Evolutionary conservation across 2,329 filamentous ascomycete genomes (phyloP).

Genomic region (Fonsecaea multimorphosa): DNA sequence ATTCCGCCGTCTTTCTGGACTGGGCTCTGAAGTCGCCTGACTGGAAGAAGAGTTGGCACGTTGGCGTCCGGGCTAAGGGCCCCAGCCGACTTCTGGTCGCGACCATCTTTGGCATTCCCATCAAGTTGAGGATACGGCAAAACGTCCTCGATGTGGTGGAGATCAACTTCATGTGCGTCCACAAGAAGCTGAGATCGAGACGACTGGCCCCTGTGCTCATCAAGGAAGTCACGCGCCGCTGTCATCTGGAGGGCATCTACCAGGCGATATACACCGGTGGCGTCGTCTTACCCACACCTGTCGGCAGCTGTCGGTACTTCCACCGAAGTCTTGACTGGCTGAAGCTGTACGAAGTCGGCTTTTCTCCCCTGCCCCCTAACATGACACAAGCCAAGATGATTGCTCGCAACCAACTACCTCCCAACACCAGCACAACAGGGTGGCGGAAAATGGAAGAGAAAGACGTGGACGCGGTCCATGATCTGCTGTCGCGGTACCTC

Average conservation of each 20-base stretch:
- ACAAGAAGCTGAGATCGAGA: slow-evolving; percentile 96
- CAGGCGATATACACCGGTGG: slow-evolving; percentile 97
- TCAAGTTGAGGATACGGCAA: slow-evolving; percentile 78
- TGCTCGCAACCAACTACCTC: slow-evolving; percentile 81
- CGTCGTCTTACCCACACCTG: slow-evolving; percentile 84
- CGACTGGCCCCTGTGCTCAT: slow-evolving; percentile 92
- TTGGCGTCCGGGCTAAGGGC: slow-evolving; percentile 79
- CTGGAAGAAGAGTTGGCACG: slow-evolving; percentile 93
- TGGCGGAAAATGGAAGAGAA: slow-evolving; percentile 79
- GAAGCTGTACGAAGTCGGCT: slow-evolving; percentile 93
- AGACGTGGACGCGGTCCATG: slow-evolving; percentile 77
- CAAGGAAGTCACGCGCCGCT: slow-evolving; percentile 94
- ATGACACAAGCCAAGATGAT: slow-evolving; percentile 88
- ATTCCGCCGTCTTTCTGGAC: slow-evolving; percentile 84
- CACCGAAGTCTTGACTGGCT: slow-evolving; percentile 94
- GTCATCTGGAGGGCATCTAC: slow-evolving; percentile 84
- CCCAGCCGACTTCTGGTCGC: slow-evolving; percentile 87
- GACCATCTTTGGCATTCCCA: slow-evolving; percentile 93
- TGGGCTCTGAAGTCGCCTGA: slow-evolving; percentile 96
- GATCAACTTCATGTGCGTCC: slow-evolving; percentile 97
- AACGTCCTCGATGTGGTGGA: slow-evolving; percentile 80
- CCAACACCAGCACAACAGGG: slow-evolving; percentile 72
- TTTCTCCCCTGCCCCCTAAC: slow-evolving; percentile 82
- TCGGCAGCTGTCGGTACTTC: slow-evolving; percentile 94
- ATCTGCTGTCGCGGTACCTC: slow-evolving; percentile 77